Percentiles rank a stretch among this genome's conserved stretches.
phyloP scores from a whole-genome alignment of 169 alveolate species.

The Plasmodium gonderi region DNA sequence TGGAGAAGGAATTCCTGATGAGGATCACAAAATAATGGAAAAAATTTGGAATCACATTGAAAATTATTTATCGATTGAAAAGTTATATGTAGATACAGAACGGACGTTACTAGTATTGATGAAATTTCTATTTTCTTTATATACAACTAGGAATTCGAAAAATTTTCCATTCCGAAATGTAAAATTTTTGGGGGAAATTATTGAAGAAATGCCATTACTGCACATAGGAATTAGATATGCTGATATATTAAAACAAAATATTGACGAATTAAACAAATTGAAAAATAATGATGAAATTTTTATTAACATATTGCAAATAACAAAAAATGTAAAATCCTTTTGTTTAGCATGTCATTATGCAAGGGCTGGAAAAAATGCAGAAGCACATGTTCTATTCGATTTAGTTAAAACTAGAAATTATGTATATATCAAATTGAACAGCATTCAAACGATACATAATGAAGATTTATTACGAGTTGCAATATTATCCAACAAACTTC shows the following conservation, averaged over 20 bases:
- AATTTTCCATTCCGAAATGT: conserved; percentile 1
- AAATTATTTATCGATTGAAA: conserved; percentile 27
- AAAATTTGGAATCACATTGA: conserved; percentile 51
- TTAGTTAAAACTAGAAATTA: conserved; percentile 79
- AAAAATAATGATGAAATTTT: conserved; percentile 65
- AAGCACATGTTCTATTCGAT: conserved; percentile 81
- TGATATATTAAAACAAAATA: conserved; percentile 81
- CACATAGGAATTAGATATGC: conserved; percentile 78
- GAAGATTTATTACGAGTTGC: conserved; percentile 76
- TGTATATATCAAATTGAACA: conserved; percentile 38
- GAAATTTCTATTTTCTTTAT: conserved; percentile 28
- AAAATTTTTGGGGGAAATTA: conserved; percentile 24
- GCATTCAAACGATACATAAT: conserved; percentile 22
- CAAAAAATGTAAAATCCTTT: conserved; percentile 78
- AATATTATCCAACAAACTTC: conserved; percentile 76
- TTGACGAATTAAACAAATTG: conserved; percentile 74
- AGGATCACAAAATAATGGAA: conserved; percentile 11
- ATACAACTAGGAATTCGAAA: conserved; percentile 5
- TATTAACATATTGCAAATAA: conserved; percentile 80
- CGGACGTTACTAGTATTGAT: conserved; percentile 22
- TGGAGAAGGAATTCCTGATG: background rate
- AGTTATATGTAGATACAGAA: conserved; percentile 52
- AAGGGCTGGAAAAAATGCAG: conserved; percentile 73
- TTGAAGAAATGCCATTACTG: conserved; percentile 50
- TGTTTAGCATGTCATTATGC: conserved; percentile 79